Evolutionary conservation across 1,139 yeast genomes (phyloP).

Genomic region (Kluyveromyces marxianus): DNA sequence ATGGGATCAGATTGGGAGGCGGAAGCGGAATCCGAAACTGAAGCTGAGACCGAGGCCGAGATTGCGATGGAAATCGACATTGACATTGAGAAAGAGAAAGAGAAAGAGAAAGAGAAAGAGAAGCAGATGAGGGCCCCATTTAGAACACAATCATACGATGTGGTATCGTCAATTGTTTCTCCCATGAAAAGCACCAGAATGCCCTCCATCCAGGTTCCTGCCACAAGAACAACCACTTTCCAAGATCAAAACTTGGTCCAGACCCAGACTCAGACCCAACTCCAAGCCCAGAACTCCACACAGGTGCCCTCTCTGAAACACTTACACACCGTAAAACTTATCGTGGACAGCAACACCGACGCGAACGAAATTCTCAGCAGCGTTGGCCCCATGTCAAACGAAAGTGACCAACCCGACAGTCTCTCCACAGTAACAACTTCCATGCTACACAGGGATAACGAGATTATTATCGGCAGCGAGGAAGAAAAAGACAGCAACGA

Average conservation of each 20-base stretch:
- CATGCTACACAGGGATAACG: conserved; percentile 3
- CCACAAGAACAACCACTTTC: conserved; percentile 22
- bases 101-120: too few relatives aligned
- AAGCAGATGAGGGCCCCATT: too few relatives aligned
- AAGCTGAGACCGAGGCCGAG: neutral
- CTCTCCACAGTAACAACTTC: neutral
- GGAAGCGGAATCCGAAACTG: neutral
- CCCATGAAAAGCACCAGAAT: conserved; percentile 11
- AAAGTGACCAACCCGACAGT: neutral
- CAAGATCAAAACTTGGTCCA: conserved; percentile 1
- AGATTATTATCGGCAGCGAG: conserved; percentile 7
- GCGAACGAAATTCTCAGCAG: neutral
- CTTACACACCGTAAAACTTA: neutral
- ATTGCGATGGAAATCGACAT: neutral
- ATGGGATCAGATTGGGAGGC: too few relatives aligned
- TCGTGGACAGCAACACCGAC: neutral
- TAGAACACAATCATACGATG: conserved; percentile 18
- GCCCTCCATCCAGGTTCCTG: conserved; percentile 23
- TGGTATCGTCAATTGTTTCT: conserved; percentile 22
- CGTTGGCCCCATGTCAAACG: neutral
- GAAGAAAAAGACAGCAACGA: conserved; percentile 4
- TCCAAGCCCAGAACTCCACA: neutral
- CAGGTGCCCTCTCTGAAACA: neutral
- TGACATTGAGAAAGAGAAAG: neutral
- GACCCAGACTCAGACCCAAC: neutral